Evolutionary conservation across 2,329 filamentous ascomycete genomes (phyloP).

Genomic region (Lachnum nothofagi): DNA sequence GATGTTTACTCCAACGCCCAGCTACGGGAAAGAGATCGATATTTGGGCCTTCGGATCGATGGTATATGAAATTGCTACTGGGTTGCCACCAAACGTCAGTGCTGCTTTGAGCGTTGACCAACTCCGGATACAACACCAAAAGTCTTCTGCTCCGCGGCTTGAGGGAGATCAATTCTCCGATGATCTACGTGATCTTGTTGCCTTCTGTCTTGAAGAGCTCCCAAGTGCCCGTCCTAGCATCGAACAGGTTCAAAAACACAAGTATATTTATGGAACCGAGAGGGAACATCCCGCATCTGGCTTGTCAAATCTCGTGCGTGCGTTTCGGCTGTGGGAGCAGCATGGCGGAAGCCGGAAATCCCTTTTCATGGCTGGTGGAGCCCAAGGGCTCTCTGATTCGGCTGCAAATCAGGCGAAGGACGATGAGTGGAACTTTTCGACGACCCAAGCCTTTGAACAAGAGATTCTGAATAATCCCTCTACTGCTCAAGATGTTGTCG

Average conservation of each 20-base stretch:
- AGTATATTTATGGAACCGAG: slow-evolving; percentile 60
- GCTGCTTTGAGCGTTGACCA: slow-evolving; percentile 45
- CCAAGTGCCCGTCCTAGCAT: slow-evolving; percentile 65
- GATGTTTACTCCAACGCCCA: slow-evolving; percentile 58
- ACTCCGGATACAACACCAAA: slow-evolving; percentile 52
- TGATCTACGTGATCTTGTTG: slow-evolving; percentile 62
- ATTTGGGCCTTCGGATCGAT: slow-evolving; percentile 84
- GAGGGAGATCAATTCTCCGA: slow-evolving; percentile 68
- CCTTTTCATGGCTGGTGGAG: slow-evolving; percentile 56
- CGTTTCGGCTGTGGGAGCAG: slow-evolving; percentile 71
- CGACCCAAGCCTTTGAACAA: slow-evolving; percentile 59
- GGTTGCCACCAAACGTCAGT: slow-evolving; percentile 64
- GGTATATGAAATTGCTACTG: slow-evolving; percentile 75
- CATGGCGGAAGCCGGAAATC: slow-evolving; percentile 66
- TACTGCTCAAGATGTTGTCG: slow-evolving; percentile 54
- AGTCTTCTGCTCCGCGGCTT: slow-evolving; percentile 61
- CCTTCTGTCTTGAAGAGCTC: slow-evolving; percentile 67
- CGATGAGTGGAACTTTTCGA: slow-evolving; percentile 65
- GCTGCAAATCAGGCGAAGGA: slow-evolving; percentile 40
- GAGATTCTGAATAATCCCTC: slow-evolving; percentile 47
- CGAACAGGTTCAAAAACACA: slow-evolving; percentile 63
- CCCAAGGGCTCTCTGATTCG: slow-evolving; percentile 41
- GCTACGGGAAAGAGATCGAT: slow-evolving; percentile 68
- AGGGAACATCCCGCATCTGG: slow-evolving; percentile 58
- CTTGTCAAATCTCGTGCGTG: slow-evolving; percentile 62